Evolutionary conservation across 2,329 filamentous ascomycete species (phyloP).

Genomic region (Colletotrichum costaricense): DNA sequence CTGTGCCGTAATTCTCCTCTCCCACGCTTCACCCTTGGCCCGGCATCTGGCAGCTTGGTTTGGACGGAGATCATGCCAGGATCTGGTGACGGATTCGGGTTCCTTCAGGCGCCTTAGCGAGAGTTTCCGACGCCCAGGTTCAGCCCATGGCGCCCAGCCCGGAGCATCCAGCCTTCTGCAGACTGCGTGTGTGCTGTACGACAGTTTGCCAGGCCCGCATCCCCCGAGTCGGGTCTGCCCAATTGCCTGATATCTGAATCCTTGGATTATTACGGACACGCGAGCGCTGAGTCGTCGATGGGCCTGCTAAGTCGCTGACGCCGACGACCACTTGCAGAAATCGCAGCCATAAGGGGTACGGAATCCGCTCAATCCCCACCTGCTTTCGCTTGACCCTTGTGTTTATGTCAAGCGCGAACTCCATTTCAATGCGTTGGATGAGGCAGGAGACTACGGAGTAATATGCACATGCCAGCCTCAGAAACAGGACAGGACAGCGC

Average conservation of each 20-base stretch:
- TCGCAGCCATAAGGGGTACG: neutral
- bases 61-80: conserved; percentile 33
- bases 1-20: conserved; percentile 24
- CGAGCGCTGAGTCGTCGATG: conserved; percentile 18
- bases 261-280: neutral
- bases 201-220: neutral
- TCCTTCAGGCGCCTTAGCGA: conserved; percentile 32
- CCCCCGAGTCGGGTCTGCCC: neutral
- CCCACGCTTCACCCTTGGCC: conserved; percentile 19
- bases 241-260: neutral
- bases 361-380: conserved; percentile 24
- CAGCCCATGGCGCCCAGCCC: conserved; percentile 15
- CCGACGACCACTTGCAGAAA: conserved; percentile 4
- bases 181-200: neutral
- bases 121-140: conserved; percentile 34
- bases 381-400: neutral
- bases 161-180: neutral
- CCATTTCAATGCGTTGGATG: conserved; percentile 20
- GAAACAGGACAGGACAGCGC: conserved; percentile 8
- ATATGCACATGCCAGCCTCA: conserved; percentile 6
- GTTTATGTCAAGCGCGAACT: neutral
- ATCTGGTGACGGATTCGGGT: conserved; percentile 33
- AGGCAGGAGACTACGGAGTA: neutral
- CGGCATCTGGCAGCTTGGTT: conserved; percentile 30
- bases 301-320: conserved; percentile 25